Conservation (phyloP, 1,139 yeast genomes). For the Yamadazyma kanchanaburiensis region DNA sequence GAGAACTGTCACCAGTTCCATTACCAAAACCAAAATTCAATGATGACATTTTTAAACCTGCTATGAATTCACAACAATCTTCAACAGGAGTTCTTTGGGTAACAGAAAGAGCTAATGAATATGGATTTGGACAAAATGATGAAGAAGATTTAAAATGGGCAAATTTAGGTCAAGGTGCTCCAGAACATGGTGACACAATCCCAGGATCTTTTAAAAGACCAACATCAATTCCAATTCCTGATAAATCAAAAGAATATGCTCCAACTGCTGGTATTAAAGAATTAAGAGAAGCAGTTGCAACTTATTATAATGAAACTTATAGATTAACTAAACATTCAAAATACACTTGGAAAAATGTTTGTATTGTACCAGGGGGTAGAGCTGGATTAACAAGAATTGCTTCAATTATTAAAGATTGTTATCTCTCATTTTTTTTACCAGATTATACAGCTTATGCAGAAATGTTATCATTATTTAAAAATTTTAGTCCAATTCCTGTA, state of each 20-base stretch:
- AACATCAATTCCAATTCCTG: slow-evolving; percentile 47
- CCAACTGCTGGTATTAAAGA: slow-evolving; percentile 63
- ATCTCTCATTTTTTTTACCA: slow-evolving; percentile 61
- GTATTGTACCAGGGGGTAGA: slow-evolving; percentile 70
- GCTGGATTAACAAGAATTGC: slow-evolving; percentile 69
- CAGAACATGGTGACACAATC: slow-evolving; percentile 61
- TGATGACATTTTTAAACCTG: slow-evolving; percentile 52
- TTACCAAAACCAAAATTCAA: slow-evolving; percentile 47
- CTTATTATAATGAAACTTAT: slow-evolving; percentile 56
- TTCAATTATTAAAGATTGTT: slow-evolving; percentile 60
- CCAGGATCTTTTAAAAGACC: slow-evolving; percentile 65
- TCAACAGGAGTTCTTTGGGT: slow-evolving; percentile 73
- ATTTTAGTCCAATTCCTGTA: slow-evolving; percentile 66
- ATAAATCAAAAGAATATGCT: slow-evolving; percentile 56
- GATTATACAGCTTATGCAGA: slow-evolving; percentile 75
- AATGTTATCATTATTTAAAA: slow-evolving; percentile 64
- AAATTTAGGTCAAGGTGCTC: slow-evolving; percentile 69
- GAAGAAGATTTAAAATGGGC: slow-evolving; percentile 55
- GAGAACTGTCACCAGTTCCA: slow-evolving; percentile 49
- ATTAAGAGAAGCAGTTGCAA: slow-evolving; percentile 61
- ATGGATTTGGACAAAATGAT: slow-evolving; percentile 44
- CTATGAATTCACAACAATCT: slow-evolving; percentile 58
- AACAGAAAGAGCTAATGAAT: slow-evolving; percentile 61
- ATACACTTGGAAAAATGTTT: slow-evolving; percentile 63
- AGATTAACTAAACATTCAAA: slow-evolving; percentile 49